Percentiles rank a stretch among this genome's conserved stretches.
phyloP scores from a whole-genome alignment of 2,329 filamentous ascomycete species.

The Ophiostoma fasciatum region DNA sequence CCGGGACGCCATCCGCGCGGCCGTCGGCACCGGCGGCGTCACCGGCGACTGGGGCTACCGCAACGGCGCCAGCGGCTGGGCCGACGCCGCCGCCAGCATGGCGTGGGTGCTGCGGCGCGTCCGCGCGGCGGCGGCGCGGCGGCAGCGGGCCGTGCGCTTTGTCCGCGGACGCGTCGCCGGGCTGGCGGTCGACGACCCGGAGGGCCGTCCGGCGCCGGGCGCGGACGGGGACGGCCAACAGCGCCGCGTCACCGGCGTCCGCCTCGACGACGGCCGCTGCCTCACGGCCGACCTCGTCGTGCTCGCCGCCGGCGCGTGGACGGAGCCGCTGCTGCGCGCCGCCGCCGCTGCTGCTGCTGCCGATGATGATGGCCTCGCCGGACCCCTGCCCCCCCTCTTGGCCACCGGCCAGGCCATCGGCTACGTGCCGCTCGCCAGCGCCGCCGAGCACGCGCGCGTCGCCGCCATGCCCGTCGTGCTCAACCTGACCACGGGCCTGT shows the following conservation, averaged over 20 bases:
- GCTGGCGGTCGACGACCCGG: conserved; percentile 17
- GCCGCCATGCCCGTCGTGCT: conserved; percentile 55
- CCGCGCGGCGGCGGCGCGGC: conserved; percentile 35
- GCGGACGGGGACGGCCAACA: conserved; percentile 13
- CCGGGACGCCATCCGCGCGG: conserved; percentile 27
- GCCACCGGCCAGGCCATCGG: conserved; percentile 72
- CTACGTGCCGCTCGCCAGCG: conserved; percentile 55
- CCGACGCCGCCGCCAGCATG: conserved; percentile 60
- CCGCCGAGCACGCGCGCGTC: conserved; percentile 52
- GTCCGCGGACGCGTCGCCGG: conserved; percentile 32
- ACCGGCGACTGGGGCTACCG: conserved; percentile 56
- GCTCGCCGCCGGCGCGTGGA: conserved; percentile 81
- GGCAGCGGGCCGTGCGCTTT: no score
- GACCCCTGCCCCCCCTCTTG: conserved; percentile 56
- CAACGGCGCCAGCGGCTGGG: conserved; percentile 66
- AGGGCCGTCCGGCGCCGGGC: conserved; percentile 10
- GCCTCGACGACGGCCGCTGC: conserved; percentile 21
- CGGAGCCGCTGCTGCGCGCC: conserved; percentile 30
- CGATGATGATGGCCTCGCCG: background rate
- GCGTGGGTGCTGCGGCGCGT: conserved; percentile 42
- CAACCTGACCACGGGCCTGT: conserved; percentile 56
- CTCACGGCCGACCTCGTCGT: conserved; percentile 50
- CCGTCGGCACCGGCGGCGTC: conserved; percentile 31
- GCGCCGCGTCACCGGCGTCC: conserved; percentile 37
- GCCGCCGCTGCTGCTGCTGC: background rate